Evolutionary conservation across 176 grass and related monocot genomes (phyloP), one percentile per base, ranked within the genome.

Genomic region (Neostapfia colusana): DNA sequence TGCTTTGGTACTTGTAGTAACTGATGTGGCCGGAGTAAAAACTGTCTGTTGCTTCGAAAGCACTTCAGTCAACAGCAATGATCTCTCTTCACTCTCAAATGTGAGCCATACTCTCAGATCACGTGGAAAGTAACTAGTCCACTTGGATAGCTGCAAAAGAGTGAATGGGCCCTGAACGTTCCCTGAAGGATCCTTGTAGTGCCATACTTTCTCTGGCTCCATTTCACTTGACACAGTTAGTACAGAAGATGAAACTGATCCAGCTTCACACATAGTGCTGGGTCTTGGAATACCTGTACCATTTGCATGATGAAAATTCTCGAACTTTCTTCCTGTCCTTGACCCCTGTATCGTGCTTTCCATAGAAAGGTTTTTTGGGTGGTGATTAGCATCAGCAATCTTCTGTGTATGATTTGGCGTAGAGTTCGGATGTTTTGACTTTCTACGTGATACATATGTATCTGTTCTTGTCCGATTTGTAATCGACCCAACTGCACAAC

Each of bases 191-290:
- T 99, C 92, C 84, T 90, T 91, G 67, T 99, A 99, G 67, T 95
- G 92, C 96, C 96, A 99, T 34, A 99, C 96, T 69, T 87, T 99
- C 74, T 99, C 96, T 63, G 83, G 88, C 61, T 92, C 96, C 24
- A 34, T 79, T 54, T 67, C 75, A 63, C 79, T 74, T 72, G 82
- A 70, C 67, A 75, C 23, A 63, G 68, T 83, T 63, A 46, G 43
- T 46, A 55, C 81, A 55, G 81, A 79, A 40, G 55, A 82, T 69
- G 85, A 59, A 65, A 71, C 8, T 57, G 77, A 23, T 34, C 50
- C 38, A 70, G 77, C 67, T 88, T 87, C 92, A 83, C 16, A 69
- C 3, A 71, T 75, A 27, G 36, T 77, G 39, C 69, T 59, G 57
- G 72, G 53, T 72, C 77, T 81, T 74, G 58, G 75, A 53, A 56